Conservation (phyloP, 176 grass and related monocot genomes). For the Avena eriantha region DNA sequence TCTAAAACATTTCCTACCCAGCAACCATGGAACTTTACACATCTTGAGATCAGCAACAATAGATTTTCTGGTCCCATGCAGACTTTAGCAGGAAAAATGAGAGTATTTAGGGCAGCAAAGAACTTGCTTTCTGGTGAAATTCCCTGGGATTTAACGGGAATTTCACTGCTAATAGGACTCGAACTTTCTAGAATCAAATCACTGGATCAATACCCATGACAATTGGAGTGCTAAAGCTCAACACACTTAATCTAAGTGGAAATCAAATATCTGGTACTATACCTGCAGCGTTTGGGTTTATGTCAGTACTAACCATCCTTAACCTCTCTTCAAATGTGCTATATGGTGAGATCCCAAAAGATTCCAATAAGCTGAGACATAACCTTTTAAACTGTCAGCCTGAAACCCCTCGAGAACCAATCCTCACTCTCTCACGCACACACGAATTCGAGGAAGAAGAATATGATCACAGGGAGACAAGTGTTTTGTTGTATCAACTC, state of each 20-base stretch:
- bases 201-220: slow-evolving; percentile 46
- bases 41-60: slow-evolving; percentile 63
- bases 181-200: slow-evolving; percentile 53
- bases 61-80: slow-evolving; percentile 62
- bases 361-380: slow-evolving; percentile 28
- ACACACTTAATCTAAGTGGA: slow-evolving; percentile 50
- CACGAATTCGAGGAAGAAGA: no score
- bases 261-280: slow-evolving; percentile 56
- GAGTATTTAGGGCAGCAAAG: slow-evolving; percentile 54
- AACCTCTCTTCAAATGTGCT: slow-evolving; percentile 63
- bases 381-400: slow-evolving; percentile 35
- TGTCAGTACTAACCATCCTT: slow-evolving; percentile 47
- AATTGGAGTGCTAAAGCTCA: slow-evolving; percentile 39
- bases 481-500: no score
- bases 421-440: no score
- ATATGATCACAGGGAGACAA: no score
- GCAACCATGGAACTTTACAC: slow-evolving; percentile 43
- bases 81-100: slow-evolving; percentile 20
- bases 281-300: slow-evolving; percentile 41
- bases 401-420: no score
- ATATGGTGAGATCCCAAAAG: slow-evolving; percentile 49
- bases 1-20: slow-evolving; percentile 49
- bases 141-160: slow-evolving; percentile 37
- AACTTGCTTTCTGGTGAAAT: slow-evolving; percentile 59
- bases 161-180: slow-evolving; percentile 41